Conservation (phyloP, 148 eudicot genomes). For the Polygonum aviculare region DNA sequence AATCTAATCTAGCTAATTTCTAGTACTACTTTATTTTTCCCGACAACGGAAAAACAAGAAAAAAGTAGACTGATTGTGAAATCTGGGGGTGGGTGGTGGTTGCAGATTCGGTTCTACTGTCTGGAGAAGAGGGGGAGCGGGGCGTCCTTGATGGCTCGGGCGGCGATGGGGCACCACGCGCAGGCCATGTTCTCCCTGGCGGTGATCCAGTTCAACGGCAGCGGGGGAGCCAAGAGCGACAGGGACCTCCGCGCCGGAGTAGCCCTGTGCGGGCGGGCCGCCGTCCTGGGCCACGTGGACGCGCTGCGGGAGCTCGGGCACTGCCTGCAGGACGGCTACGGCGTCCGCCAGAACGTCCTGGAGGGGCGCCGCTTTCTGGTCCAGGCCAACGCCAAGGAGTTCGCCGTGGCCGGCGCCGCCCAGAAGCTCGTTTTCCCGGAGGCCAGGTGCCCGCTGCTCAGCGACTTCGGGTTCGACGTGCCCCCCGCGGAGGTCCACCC, state of each 20-base stretch:
- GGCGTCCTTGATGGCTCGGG: constrained; percentile 66
- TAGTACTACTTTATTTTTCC: neutral
- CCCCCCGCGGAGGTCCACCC: constrained; percentile 71
- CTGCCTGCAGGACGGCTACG: constrained; percentile 97
- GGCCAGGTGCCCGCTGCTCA: constrained; percentile 52
- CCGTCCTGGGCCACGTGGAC: constrained; percentile 82
- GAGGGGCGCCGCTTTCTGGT: constrained; percentile 82
- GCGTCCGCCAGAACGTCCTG: constrained; percentile 65
- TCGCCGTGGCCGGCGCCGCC: constrained; percentile 29
- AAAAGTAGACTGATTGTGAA: neutral
- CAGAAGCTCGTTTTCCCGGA: neutral
- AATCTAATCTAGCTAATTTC: too few relatives aligned
- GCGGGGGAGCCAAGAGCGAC: constrained; percentile 63
- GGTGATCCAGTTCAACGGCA: constrained; percentile 81
- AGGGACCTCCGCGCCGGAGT: constrained; percentile 89
- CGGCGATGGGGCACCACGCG: constrained; percentile 70
- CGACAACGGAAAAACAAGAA: neutral
- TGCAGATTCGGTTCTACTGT: constrained; percentile 79
- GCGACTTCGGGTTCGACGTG: constrained; percentile 81
- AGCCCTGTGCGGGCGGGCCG: constrained; percentile 84
- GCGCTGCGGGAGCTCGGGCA: constrained; percentile 91
- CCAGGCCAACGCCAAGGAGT: constrained; percentile 94
- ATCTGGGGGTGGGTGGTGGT: neutral
- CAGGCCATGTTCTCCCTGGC: constrained; percentile 61
- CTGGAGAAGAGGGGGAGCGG: constrained; percentile 52